Base-by-base conservation (phyloP, 768 basidiomycete genomes). In the Leccinum subtestaceum region DNA sequence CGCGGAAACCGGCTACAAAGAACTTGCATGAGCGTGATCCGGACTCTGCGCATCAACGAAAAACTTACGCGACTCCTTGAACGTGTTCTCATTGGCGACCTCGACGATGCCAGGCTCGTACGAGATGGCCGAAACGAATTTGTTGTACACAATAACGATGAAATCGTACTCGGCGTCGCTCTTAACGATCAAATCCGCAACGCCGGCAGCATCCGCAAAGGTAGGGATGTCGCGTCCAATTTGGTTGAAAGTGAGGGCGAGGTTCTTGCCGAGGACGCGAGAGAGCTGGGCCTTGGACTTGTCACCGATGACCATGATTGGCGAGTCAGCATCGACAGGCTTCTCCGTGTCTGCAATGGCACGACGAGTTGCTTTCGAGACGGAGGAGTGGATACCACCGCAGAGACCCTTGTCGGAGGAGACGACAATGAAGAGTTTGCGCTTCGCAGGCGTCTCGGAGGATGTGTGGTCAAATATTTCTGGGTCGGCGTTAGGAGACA, bases 391-490 rank as follows among this genome's bases (percentile, higher is more conserved):
- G 70, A 99, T 96, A 83, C 97, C 96, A 78, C 97, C 96, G 72
- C 96, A 99, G 58, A 99, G 92, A 78, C 97, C 96, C 79, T 95
- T 95, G 87, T 98, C 96, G 56, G 96, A 98, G 49, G 96, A 97
- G 70, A 97, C 76, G 73, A 95, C 93, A 65, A 98, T 74, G 80
- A 96, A 95, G 65, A 98, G 93, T 72, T 90, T 91, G 73, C 84
- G 86, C 70, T 86, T 81, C 48, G 84, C 79, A 21, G 86, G 79
- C 45, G 83, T 79, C 70, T 92, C 89, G 12, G 88, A 78, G 27
- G 84, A 73, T 7, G 87, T 78, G 76, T 96, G 83, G 58, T 86
- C 80, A 79, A 95, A 97, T 67, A 98, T 84, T 84, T 97, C 94
- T 94, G 76, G 36, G 12, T 57, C 60, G 60, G 31, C 7, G 55